Evolutionary conservation across 768 basidiomycete genomes (phyloP), one percentile per base, ranked within the genome.

Genomic region (Amanita polypyramis): DNA sequence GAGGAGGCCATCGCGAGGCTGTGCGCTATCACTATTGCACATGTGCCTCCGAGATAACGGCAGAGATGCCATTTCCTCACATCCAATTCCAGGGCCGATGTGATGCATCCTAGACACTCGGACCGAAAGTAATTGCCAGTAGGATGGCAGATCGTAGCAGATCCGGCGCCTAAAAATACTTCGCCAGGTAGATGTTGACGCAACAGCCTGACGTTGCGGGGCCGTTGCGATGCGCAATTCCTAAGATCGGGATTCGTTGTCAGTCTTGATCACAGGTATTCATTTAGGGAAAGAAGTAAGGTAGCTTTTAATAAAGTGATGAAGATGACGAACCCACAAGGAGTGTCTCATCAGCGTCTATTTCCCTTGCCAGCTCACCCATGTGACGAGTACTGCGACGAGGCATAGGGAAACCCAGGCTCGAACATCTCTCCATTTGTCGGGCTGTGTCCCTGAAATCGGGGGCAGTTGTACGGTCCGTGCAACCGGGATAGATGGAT

Each of bases 401-500:
- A 63, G 34, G 14, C 45, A 51, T 6, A 67, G 41, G 12, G 62
- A 60, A 3, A 53, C 54, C 67, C 67, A 68, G 30, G 64, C 53
- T 35, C 63, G 56, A 44, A 43, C 25, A 5, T 52, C 55, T 50
- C 51, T 58, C 54, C 50, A 52, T 43, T 47, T 51, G 14, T 52
- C 43, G 14, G 37, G 38, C 8, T 20, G 5, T n/a, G 29, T 20
- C 45, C 45, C 37, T 32, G 47, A 23, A 12, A 25, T 19, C 14
- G 20, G 35, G 7, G 23, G 8, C 3, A 35, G 44, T 11, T 34
- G 17, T 10, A 10, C 34, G 44, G 44, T 17, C 44, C 44, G 34
- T 15, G 34, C 6, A 23, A 17, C 44, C 44, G 44, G 14, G 9
- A n/a, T 30, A 17, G 27, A 32, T 29, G 42, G 15, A 17, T 12